phyloP scores from a whole-genome alignment of 2,329 filamentous ascomycete genomes.

The Monilinia fructicola region DNA sequence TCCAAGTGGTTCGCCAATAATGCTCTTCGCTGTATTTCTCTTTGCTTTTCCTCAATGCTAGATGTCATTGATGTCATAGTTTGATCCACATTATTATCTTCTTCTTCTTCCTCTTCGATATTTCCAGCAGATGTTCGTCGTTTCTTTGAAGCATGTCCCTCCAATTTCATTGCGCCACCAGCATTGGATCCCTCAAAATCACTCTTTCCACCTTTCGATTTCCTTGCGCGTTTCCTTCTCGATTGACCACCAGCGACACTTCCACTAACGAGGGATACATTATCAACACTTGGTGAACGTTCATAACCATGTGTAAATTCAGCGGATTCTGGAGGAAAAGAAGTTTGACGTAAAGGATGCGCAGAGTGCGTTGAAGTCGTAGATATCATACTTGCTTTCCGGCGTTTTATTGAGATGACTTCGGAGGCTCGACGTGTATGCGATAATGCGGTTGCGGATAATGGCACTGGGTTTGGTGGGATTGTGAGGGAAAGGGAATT shows the following conservation, averaged over 20 bases:
- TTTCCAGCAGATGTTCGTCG: conserved; percentile 45
- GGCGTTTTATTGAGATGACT: conserved; percentile 58
- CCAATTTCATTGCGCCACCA: conserved; percentile 27
- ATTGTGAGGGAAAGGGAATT: conserved; percentile 51
- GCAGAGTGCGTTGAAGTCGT: conserved; percentile 52
- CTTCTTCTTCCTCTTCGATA: conserved; percentile 55
- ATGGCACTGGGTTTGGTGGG: conserved; percentile 50
- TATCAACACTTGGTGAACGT: conserved; percentile 66
- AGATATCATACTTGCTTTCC: conserved; percentile 67
- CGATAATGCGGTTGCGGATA: conserved; percentile 51
- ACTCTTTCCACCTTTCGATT: conserved; percentile 57
- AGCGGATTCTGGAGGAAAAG: conserved; percentile 68
- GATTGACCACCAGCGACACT: conserved; percentile 50
- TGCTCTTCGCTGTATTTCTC: conserved; percentile 56
- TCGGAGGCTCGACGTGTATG: conserved; percentile 56
- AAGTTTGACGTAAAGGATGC: conserved; percentile 76
- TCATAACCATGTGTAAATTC: conserved; percentile 46
- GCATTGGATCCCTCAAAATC: conserved; percentile 38
- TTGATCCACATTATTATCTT: conserved; percentile 47
- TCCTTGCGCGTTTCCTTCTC: conserved; percentile 62
- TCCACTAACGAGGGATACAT: conserved; percentile 59
- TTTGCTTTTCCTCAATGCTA: conserved; percentile 65
- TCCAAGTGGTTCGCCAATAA: conserved; percentile 66
- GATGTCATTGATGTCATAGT: conserved; percentile 48
- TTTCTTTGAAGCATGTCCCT: conserved; percentile 46